phyloP scores from a whole-genome alignment of 108 stramenopile genomes.

The Schizochytrium sp. region DNA sequence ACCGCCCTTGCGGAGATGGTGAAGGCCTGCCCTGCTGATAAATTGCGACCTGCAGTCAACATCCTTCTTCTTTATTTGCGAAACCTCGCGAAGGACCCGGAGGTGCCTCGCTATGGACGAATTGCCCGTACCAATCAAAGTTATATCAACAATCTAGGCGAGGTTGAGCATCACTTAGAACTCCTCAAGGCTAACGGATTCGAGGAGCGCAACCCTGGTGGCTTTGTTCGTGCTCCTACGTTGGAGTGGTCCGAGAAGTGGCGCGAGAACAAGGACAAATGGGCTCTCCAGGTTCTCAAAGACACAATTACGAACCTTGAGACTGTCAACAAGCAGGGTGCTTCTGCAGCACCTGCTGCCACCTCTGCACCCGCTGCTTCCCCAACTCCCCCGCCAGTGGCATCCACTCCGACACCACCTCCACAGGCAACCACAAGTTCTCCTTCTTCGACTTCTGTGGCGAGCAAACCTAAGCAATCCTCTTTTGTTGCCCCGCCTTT shows the following conservation, averaged over 20 bases:
- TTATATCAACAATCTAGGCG: conserved; percentile 28
- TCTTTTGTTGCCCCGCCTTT: not conserved
- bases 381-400: not conserved
- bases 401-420: not conserved
- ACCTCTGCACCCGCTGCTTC: not conserved
- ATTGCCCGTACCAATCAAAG: conserved; percentile 24
- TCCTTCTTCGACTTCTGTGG: not conserved
- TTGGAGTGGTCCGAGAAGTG: conserved; percentile 58
- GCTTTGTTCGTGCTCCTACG: conserved; percentile 24
- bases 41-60: conserved; percentile 27
- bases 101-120: conserved; percentile 53
- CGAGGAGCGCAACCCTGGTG: not conserved
- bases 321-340: conserved; percentile 34
- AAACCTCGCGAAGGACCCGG: conserved; percentile 45
- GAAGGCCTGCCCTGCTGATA: conserved; percentile 18
- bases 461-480: not conserved
- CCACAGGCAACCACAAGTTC: not conserved
- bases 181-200: conserved; percentile 59
- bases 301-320: conserved; percentile 42
- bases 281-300: conserved; percentile 38
- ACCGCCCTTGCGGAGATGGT: conserved; percentile 53
- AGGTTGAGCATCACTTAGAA: conserved; percentile 56
- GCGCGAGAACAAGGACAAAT: conserved; percentile 44
- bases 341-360: not conserved
- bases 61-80: conserved; percentile 42